Base-by-base conservation (phyloP, 2,329 filamentous ascomycete genomes). In the Ceratocystis smalleyi region DNA sequence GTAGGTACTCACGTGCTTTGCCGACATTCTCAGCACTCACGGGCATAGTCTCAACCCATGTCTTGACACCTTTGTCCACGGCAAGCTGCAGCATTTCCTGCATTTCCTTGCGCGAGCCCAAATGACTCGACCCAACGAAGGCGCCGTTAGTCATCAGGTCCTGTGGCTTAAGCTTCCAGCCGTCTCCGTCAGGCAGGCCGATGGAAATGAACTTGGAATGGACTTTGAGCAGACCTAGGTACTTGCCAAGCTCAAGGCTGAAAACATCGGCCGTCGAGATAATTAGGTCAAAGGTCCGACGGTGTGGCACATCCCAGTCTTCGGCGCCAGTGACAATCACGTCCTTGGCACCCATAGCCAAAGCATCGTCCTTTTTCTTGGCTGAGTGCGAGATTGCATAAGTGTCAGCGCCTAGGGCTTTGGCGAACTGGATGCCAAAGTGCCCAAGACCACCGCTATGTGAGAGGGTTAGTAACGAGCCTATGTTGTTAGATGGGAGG, bases 161-260 rank as follows among this genome's bases (percentile, higher is more conserved):
- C 77, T 91, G 87, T 61, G 87, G 85, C 75, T 83, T 84, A 69
- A 94, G 79, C 64, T 79, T 75, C 65, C 88, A 83, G 10, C 89
- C 83, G 55, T 86, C 83, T 67, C 89, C 86, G 72, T 91, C 88
- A 2, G 89, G 89, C 71, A 94, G 79, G 51, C 88, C 89, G 63
- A 92, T 87, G 70, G 82, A 88, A 73, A 92, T 83, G 83, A 88
- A 94, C 71, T 81, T 82, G 66, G 87, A 88, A 76, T 91, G 88
- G 65, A 92, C 85, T 75, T 92, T 90, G 72, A 95, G 81, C 70
- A 91, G 81, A 67, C 81, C 83, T 70, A 95, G 82, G 77, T 94
- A 95, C 68, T 85, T 80, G 62, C 75, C 74, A 40, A 89, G 76
- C 71, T 89, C 82, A 75, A 89, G 89, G 59, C 78, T 80, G 62